phyloP scores from a whole-genome alignment of 2,329 filamentous ascomycete genomes.

The Thyridium curvatum region DNA sequence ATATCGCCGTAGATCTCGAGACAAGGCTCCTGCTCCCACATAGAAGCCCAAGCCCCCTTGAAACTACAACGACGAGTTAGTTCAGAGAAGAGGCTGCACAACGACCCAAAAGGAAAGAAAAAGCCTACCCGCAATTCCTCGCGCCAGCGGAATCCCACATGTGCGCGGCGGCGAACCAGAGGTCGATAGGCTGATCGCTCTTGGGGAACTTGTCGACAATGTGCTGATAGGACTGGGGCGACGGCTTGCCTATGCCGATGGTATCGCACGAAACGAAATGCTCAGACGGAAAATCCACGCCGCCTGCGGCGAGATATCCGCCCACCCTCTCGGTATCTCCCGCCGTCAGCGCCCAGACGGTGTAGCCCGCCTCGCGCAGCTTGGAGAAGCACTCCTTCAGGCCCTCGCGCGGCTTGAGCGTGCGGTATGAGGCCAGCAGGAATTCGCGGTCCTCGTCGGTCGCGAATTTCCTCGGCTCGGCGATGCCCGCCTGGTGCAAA shows the following conservation, averaged over 20 bases:
- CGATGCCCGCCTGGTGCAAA: constrained; percentile 30
- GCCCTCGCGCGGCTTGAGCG: constrained; percentile 24
- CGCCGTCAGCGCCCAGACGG: constrained; percentile 44
- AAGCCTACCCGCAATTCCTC: constrained; percentile 28
- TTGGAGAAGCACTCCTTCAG: constrained; percentile 28
- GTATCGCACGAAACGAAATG: constrained; percentile 43
- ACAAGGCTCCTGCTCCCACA: constrained; percentile 42
- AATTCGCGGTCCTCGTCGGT: constrained; percentile 30
- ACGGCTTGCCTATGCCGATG: constrained; percentile 39
- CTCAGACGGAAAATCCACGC: constrained; percentile 38
- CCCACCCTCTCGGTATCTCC: constrained; percentile 38
- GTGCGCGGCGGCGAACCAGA: constrained; percentile 50
- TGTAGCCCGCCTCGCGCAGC: constrained; percentile 37
- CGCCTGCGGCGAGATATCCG: constrained; percentile 40
- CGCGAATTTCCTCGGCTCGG: constrained; percentile 27
- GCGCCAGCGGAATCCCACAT: constrained; percentile 51
- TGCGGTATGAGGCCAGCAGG: constrained; percentile 26
- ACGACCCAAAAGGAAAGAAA: background rate
- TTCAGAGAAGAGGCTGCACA: background rate
- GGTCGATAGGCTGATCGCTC: constrained; percentile 3
- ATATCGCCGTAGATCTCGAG: constrained; percentile 41
- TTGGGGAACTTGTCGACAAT: constrained; percentile 25
- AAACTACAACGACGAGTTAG: constrained; percentile 19
- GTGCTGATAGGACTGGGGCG: constrained; percentile 34
- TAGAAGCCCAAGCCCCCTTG: constrained; percentile 42